phyloP scores from a whole-genome alignment of 306 rosid genomes.

The Elaeagnus macrophylla region DNA sequence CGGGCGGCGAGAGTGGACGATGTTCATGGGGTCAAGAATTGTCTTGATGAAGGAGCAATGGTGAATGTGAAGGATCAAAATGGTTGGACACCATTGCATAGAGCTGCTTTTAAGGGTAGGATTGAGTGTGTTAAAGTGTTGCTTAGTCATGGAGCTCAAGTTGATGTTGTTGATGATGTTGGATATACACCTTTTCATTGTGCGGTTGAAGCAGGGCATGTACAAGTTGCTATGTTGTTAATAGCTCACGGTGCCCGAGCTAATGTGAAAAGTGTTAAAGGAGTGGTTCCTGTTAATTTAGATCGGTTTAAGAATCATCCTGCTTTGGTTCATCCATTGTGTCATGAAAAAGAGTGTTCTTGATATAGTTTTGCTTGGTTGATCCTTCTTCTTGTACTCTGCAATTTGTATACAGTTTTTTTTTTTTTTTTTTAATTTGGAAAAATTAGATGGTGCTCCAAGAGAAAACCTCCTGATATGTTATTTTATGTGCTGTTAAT shows the following conservation, averaged over 20 bases:
- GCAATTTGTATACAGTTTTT: too few species aligned
- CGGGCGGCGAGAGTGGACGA: conserved; percentile 60
- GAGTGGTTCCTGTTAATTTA: conserved; percentile 11
- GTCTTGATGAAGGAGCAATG: conserved; percentile 47
- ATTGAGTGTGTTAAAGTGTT: conserved; percentile 51
- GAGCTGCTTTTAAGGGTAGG: conserved; percentile 83
- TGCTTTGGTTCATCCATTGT: conserved; percentile 13
- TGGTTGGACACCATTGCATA: conserved; percentile 82
- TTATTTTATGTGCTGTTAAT: too few species aligned
- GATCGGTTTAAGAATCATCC: conserved; percentile 26
- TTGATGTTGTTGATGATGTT: conserved; percentile 47
- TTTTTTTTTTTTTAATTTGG: too few species aligned
- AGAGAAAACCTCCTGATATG: too few species aligned
- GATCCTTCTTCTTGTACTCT: too few species aligned
- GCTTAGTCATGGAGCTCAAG: conserved; percentile 55
- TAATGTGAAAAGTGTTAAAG: conserved; percentile 25
- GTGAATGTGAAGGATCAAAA: conserved; percentile 64
- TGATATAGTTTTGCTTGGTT: background rate
- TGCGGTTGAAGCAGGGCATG: conserved; percentile 67
- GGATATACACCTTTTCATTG: conserved; percentile 64
- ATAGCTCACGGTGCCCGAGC: conserved; percentile 42
- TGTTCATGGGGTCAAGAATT: conserved; percentile 37
- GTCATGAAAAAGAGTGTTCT: conserved; percentile 13
- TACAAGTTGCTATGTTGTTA: conserved; percentile 43
- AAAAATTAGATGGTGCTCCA: too few species aligned